Percentiles rank a stretch among this genome's conserved stretches.
Conservation (phyloP, 805 yeast genomes). For the Monosporozyma unispora region DNA sequence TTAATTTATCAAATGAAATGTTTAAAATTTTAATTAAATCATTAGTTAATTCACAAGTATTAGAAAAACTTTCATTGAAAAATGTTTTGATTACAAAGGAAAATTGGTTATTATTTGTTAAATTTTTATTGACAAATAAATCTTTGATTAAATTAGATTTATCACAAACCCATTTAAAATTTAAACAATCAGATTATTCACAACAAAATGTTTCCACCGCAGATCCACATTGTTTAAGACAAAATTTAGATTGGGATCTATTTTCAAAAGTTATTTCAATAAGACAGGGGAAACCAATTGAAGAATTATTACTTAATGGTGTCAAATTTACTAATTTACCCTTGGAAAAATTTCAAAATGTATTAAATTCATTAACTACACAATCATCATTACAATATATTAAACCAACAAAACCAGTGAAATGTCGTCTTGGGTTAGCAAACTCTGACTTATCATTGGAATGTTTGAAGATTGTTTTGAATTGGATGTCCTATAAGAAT, state of each 20-base stretch:
- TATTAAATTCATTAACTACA: constrained; percentile 48
- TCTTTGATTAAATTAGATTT: constrained; percentile 54
- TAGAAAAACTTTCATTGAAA: constrained; percentile 65
- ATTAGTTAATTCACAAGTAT: constrained; percentile 49
- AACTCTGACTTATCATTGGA: constrained; percentile 53
- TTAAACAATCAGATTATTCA: constrained; percentile 15
- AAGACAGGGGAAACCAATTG: constrained; percentile 55
- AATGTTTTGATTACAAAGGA: constrained; percentile 63
- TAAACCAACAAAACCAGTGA: not conserved
- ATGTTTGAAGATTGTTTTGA: constrained; percentile 46
- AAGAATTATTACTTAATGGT: constrained; percentile 73
- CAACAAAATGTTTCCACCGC: not conserved
- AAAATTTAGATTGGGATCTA: constrained; percentile 74
- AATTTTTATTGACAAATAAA: constrained; percentile 57
- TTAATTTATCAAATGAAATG: constrained; percentile 65
- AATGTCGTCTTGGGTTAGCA: constrained; percentile 60
- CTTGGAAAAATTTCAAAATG: constrained; percentile 39
- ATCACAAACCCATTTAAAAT: constrained; percentile 46
- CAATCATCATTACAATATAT: constrained; percentile 3
- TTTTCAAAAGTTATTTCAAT: constrained; percentile 60
- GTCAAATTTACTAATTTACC: constrained; percentile 50
- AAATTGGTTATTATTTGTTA: constrained; percentile 76
- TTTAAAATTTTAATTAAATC: constrained; percentile 63
- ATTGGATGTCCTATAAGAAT: constrained; percentile 42
- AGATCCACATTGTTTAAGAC: constrained; percentile 34